phyloP scores from a whole-genome alignment of 176 grass and related monocot species.

The bread wheat (Triticum aestivum) region DNA sequence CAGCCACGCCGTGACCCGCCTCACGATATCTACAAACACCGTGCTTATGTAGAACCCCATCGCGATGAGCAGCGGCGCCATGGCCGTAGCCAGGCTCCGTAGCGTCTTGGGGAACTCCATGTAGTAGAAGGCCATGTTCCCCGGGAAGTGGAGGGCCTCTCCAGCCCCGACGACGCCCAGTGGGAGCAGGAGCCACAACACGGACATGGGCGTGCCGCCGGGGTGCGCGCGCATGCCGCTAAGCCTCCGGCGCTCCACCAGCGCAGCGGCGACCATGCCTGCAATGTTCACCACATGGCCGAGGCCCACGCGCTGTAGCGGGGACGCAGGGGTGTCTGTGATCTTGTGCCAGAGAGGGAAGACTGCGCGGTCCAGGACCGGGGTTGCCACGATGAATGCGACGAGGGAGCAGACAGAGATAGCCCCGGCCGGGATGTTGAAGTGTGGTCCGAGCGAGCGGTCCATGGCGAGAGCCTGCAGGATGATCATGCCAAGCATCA shows the following conservation, averaged over 20 bases:
- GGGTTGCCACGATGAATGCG: slow-evolving; percentile 1
- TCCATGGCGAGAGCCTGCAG: slow-evolving; percentile 56
- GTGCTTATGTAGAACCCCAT: slow-evolving; percentile 55
- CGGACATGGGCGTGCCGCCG: slow-evolving; percentile 38
- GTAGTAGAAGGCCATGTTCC: slow-evolving; percentile 51
- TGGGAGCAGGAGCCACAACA: slow-evolving; percentile 43
- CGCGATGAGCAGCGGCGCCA: slow-evolving; percentile 16
- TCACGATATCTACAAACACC: slow-evolving; percentile 17
- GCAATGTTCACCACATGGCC: slow-evolving; percentile 33
- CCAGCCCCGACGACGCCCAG: slow-evolving; percentile 29
- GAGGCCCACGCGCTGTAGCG: slow-evolving; percentile 43
- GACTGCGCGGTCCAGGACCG: slow-evolving; percentile 31
- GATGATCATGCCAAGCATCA: slow-evolving; percentile 29
- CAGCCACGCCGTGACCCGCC: slow-evolving; percentile 37
- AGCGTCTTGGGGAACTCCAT: slow-evolving; percentile 45
- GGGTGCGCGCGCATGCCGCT: not conserved
- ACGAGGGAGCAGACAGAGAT: slow-evolving; percentile 1
- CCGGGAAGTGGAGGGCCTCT: slow-evolving; percentile 37
- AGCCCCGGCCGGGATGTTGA: slow-evolving; percentile 42
- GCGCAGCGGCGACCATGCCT: slow-evolving; percentile 24
- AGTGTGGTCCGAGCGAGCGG: slow-evolving; percentile 38
- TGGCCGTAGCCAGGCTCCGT: slow-evolving; percentile 42
- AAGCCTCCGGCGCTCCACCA: slow-evolving; percentile 35
- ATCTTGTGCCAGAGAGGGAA: slow-evolving; percentile 32
- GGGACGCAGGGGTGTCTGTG: not conserved